Evolutionary conservation across 371 early-diverging fungal genomes (phyloP).

Genomic region (Mucor velutinosus): DNA sequence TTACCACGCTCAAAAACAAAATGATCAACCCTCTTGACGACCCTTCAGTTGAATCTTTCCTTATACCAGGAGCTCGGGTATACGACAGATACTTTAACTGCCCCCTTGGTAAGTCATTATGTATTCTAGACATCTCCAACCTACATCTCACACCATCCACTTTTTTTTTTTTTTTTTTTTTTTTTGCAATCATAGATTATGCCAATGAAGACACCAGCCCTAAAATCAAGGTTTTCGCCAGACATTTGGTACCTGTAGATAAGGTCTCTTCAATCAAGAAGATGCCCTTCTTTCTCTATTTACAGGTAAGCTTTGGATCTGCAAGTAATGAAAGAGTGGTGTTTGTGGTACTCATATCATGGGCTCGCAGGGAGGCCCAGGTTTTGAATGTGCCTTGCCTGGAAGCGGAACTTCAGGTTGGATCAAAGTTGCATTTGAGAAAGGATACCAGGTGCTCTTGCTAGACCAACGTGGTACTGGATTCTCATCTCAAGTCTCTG

Average conservation of each 20-base stretch:
- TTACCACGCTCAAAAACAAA: neutral
- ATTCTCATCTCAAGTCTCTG: slow-evolving; percentile 63
- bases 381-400: slow-evolving; percentile 59
- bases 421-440: slow-evolving; percentile 62
- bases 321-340: neutral
- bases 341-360: neutral
- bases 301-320: slow-evolving; percentile 45
- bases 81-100: slow-evolving; percentile 63
- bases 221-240: slow-evolving; percentile 55
- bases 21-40: slow-evolving; percentile 36
- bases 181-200: slow-evolving; percentile 38
- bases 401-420: slow-evolving; percentile 58
- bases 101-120: slow-evolving; percentile 42
- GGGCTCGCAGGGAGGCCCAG: slow-evolving; percentile 58
- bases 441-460: slow-evolving; percentile 70
- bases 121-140: neutral
- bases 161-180: neutral
- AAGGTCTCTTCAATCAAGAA: slow-evolving; percentile 48
- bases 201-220: slow-evolving; percentile 25
- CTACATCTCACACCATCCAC: neutral
- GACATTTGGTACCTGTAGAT: slow-evolving; percentile 60
- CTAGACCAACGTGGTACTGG: slow-evolving; percentile 81
- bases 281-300: slow-evolving; percentile 60
- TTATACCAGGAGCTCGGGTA: slow-evolving; percentile 61
- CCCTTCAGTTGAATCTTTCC: slow-evolving; percentile 49